These are phyloP conservation scores for Nitzschia sp. DNA, from an alignment of 108 stramenopile species.

Conservation along the genomic window DNA sequence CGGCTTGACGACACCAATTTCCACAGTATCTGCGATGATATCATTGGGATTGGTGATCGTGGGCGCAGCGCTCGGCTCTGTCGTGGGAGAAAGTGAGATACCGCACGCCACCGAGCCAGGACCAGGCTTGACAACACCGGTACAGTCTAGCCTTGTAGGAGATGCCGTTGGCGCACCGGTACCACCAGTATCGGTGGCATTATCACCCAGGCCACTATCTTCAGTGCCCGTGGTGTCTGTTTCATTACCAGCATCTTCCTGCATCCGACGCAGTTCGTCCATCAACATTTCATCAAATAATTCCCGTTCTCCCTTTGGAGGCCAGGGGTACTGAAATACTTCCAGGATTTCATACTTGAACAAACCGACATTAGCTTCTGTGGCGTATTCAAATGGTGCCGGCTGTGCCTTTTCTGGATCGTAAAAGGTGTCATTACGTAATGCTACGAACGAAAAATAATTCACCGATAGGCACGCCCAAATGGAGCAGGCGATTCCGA, in stretches of 20 bases:
- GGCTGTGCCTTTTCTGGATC: conserved; percentile 33
- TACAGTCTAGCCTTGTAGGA: conserved; percentile 10
- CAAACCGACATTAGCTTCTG: conserved; percentile 36
- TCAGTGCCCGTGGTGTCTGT: neutral
- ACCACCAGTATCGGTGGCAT: neutral
- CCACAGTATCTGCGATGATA: conserved; percentile 8
- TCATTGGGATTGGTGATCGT: conserved; percentile 28
- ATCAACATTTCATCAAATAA: conserved; percentile 27
- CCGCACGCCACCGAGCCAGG: conserved; percentile 17
- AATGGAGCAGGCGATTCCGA: conserved; percentile 27
- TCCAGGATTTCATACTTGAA: conserved; percentile 36
- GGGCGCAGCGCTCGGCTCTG: conserved; percentile 17
- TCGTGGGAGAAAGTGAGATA: conserved; percentile 17
- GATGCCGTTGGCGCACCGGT: neutral
- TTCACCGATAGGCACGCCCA: conserved; percentile 22
- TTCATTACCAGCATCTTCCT: neutral
- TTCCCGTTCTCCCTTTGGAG: conserved; percentile 11
- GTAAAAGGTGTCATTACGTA: conserved; percentile 38
- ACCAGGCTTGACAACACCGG: conserved; percentile 1
- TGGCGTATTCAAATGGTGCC: conserved; percentile 34
- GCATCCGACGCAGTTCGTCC: conserved; percentile 28
- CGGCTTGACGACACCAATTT: conserved; percentile 16
- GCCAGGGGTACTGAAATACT: conserved; percentile 41
- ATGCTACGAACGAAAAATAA: conserved; percentile 27
- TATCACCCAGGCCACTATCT: neutral